These are phyloP conservation scores for Scenedesmus sp. DNA, from an alignment of 163 green algal species.

Conservation along the genomic window DNA sequence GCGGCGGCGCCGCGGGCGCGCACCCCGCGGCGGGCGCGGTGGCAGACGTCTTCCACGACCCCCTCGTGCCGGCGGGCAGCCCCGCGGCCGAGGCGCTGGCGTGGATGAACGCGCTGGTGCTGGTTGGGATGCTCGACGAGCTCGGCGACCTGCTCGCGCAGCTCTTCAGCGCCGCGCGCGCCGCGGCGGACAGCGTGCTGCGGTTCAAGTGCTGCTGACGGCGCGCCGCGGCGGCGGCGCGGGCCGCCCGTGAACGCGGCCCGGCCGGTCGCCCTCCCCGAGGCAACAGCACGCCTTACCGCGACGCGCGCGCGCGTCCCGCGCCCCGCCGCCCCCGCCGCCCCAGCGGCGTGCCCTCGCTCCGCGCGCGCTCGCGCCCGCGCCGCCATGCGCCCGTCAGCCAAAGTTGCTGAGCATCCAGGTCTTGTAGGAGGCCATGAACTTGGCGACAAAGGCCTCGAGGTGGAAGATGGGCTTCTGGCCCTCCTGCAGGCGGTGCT, in stretches of 20 bases:
- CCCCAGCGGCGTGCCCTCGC: too few species aligned
- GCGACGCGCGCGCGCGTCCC: too few species aligned
- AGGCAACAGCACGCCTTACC: too few species aligned
- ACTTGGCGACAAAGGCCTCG: conserved; percentile 96
- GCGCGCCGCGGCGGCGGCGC: too few species aligned
- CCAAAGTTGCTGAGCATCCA: conserved; percentile 64
- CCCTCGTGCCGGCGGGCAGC: conserved; percentile 12
- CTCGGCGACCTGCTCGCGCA: background rate
- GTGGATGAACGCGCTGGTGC: background rate
- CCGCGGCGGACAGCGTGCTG: background rate
- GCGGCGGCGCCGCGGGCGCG: background rate
- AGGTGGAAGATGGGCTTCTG: conserved; percentile 98
- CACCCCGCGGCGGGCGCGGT: background rate
- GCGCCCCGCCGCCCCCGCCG: too few species aligned
- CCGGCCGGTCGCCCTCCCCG: too few species aligned
- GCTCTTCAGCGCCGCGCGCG: background rate
- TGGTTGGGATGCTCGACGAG: conserved; percentile 4
- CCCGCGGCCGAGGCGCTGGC: conserved; percentile 10
- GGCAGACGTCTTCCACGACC: background rate
- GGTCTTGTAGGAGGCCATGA: conserved; percentile 96
- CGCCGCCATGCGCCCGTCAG: too few species aligned
- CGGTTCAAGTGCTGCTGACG: conserved; percentile 12
- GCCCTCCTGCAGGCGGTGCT: conserved; percentile 92
- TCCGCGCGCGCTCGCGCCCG: too few species aligned
- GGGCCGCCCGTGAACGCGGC: too few species aligned